Conservation (phyloP, 2,329 filamentous ascomycete genomes). For the Metarhizium album region DNA sequence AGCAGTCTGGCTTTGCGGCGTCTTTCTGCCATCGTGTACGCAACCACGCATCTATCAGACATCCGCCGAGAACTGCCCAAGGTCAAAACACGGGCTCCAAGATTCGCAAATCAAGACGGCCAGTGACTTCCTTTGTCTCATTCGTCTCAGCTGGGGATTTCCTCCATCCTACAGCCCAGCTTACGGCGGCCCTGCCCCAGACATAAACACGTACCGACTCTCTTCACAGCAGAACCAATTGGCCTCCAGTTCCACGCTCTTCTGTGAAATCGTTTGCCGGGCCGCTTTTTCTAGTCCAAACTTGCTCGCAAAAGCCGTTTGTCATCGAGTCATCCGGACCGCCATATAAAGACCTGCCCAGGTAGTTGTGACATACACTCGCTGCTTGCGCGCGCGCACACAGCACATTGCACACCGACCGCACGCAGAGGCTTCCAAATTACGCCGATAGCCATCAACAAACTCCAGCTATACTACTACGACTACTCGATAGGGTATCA, state of each 20-base stretch:
- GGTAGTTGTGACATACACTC: neutral
- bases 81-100: neutral
- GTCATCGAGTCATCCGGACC: neutral
- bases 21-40: neutral
- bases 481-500: neutral
- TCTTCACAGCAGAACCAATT: neutral
- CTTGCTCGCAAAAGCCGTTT: neutral
- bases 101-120: neutral
- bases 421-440: neutral
- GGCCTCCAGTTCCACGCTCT: neutral
- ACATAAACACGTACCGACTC: neutral
- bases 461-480: neutral
- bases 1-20: neutral
- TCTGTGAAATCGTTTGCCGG: neutral
- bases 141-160: neutral
- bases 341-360: neutral
- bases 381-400: neutral
- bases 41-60: neutral
- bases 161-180: neutral
- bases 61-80: neutral
- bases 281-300: neutral
- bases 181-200: neutral
- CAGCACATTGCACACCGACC: neutral
- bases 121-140: neutral
- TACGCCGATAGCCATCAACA: slow-evolving; percentile 2